Evolutionary conservation across 2,329 filamentous ascomycete genomes (phyloP).

Genomic region (Sphaerulina populicola): DNA sequence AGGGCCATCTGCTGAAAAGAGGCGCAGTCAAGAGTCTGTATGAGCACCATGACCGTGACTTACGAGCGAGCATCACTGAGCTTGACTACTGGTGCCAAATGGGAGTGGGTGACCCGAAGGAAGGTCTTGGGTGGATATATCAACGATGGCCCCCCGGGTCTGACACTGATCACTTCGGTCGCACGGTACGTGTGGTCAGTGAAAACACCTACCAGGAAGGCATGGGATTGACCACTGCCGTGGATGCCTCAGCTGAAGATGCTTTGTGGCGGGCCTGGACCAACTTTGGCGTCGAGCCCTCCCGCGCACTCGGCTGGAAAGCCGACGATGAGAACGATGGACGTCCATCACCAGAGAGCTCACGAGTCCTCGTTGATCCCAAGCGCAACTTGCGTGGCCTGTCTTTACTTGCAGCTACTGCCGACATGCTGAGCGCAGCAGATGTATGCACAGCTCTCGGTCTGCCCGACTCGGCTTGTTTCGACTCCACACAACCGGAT

Average conservation of each 20-base stretch:
- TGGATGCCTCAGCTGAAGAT: slow-evolving; percentile 50
- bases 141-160: slow-evolving; percentile 64
- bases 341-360: not conserved
- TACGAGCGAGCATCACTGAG: slow-evolving; percentile 73
- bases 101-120: slow-evolving; percentile 78
- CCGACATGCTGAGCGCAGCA: slow-evolving; percentile 55
- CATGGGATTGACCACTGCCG: slow-evolving; percentile 60
- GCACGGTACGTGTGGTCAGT: slow-evolving; percentile 70
- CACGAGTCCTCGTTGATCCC: not conserved
- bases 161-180: slow-evolving; percentile 59
- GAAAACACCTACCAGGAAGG: slow-evolving; percentile 65
- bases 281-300: slow-evolving; percentile 51
- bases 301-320: slow-evolving; percentile 36
- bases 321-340: not conserved
- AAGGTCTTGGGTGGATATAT: slow-evolving; percentile 84
- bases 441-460: slow-evolving; percentile 52
- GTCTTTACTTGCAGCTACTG: slow-evolving; percentile 46
- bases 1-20: slow-evolving; percentile 71
- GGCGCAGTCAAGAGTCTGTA: slow-evolving; percentile 63
- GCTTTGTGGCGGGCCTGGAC: slow-evolving; percentile 57
- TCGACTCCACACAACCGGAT: slow-evolving; percentile 58
- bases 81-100: slow-evolving; percentile 97
- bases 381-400: slow-evolving; percentile 33
- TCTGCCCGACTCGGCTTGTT: slow-evolving; percentile 34
- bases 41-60: slow-evolving; percentile 57